Evolutionary conservation across 1,139 yeast species (phyloP).

Genomic region (Hyphopichia burtonii): DNA sequence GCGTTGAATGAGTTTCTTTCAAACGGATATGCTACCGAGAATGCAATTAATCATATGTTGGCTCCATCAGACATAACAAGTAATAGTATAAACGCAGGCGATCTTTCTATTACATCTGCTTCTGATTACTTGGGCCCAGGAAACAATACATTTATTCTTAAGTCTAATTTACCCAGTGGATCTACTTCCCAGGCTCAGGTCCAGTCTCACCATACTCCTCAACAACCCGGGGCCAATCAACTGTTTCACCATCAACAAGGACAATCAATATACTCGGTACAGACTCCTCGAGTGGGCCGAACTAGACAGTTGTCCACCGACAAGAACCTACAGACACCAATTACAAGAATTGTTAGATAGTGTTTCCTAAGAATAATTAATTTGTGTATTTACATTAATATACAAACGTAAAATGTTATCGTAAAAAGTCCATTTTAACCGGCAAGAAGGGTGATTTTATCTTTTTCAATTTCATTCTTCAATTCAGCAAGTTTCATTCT

Average conservation of each 20-base stretch:
- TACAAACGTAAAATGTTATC: too few species aligned
- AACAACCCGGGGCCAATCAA: slow-evolving; percentile 5
- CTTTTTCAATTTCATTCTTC: slow-evolving; percentile 26
- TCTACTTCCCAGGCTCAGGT: background rate
- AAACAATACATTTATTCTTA: slow-evolving; percentile 22
- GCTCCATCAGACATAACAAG: slow-evolving; percentile 23
- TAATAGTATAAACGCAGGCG: slow-evolving; percentile 29
- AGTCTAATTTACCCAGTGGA: background rate
- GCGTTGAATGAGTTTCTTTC: slow-evolving; percentile 36
- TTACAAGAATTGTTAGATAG: slow-evolving; percentile 36
- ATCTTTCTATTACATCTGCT: slow-evolving; percentile 30
- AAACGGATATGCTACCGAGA: slow-evolving; percentile 29
- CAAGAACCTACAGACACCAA: slow-evolving; percentile 43
- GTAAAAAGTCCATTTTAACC: background rate
- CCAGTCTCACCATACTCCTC: slow-evolving; percentile 9
- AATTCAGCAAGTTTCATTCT: slow-evolving; percentile 23
- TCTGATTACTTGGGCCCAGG: slow-evolving; percentile 29
- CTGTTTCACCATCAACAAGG: slow-evolving; percentile 5
- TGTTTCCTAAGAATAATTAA: background rate
- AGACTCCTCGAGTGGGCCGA: slow-evolving; percentile 38
- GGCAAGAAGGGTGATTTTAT: slow-evolving; percentile 7
- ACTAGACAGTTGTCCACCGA: slow-evolving; percentile 42
- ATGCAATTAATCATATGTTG: slow-evolving; percentile 11
- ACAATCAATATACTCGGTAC: background rate
- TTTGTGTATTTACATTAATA: too few species aligned